phyloP scores from a whole-genome alignment of 73 alveolate genomes.

The Symbiodinium pilosum region DNA sequence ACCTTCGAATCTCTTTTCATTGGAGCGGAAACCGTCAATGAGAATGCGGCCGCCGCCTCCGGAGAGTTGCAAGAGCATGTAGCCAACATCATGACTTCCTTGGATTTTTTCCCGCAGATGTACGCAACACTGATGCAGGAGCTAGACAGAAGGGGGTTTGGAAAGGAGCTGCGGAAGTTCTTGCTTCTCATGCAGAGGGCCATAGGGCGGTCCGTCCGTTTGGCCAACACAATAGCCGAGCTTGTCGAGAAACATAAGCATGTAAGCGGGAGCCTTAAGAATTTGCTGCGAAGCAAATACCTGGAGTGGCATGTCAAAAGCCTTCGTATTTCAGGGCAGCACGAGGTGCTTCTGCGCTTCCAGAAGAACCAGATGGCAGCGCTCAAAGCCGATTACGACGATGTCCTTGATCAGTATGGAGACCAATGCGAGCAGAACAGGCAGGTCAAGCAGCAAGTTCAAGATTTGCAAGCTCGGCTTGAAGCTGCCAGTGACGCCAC shows the following conservation, averaged over 20 bases:
- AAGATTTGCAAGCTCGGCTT: not conserved
- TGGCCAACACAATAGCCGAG: constrained; percentile 29
- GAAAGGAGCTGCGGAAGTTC: constrained; percentile 52
- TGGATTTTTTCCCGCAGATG: constrained; percentile 62
- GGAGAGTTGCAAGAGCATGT: constrained; percentile 53
- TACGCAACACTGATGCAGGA: constrained; percentile 9
- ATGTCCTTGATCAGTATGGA: constrained; percentile 63
- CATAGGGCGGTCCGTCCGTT: constrained; percentile 53
- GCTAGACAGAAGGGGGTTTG: constrained; percentile 41
- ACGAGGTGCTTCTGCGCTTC: constrained; percentile 53
- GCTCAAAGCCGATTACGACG: constrained; percentile 47
- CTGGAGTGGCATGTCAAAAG: constrained; percentile 65
- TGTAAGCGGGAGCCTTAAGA: constrained; percentile 13
- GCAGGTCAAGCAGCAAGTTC: constrained; percentile 35
- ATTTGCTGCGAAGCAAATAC: constrained; percentile 23
- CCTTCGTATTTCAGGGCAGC: constrained; percentile 60
- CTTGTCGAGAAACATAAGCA: constrained; percentile 27
- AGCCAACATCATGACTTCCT: constrained; percentile 45
- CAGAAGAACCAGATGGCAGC: constrained; percentile 35
- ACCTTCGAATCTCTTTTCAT: constrained; percentile 44
- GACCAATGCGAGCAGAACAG: constrained; percentile 63
- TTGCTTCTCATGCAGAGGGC: constrained; percentile 60
- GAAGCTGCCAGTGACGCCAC: not conserved
- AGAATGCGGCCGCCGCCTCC: constrained; percentile 39
- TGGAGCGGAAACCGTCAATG: constrained; percentile 25